Base-by-base conservation (phyloP, 2,329 filamentous ascomycete genomes). In the Diaporthe helianthi region DNA sequence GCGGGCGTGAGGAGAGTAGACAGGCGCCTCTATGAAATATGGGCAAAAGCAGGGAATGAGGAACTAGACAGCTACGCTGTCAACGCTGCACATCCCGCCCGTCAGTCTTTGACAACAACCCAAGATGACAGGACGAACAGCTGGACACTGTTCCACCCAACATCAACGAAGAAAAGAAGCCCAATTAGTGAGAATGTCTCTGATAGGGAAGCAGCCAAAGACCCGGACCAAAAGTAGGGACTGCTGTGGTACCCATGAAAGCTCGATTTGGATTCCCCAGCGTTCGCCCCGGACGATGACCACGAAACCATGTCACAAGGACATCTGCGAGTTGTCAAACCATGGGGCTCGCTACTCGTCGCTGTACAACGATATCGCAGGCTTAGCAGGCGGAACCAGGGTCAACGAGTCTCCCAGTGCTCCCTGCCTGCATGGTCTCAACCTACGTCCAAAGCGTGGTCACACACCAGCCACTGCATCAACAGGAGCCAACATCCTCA, bases 201-300 rank as follows among this genome's bases (percentile, higher is more conserved):
- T 61, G 41, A 26, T 31, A 19, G 41, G 58, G 58, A 47, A 41
- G 41, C 52, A 55, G n/a, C 52, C 53, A 55, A n/a, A 49, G 15
- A 60, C 31, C 41, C 55, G 31, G 51, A 61, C 44, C 65, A 47
- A 24, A 53, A 38, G 33, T 38, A 26, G 51, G 47, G 19, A 22
- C 26, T 36, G 69, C n/a, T 53, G 69, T 69, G 46, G 29, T 52
- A 69, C 69, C 46, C 47, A 65, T 22, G 22, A 24, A 38, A 64
- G 29, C 46, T 51, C 44, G 38, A 60, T 61, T 68, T 53, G 58
- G 58, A 51, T 69, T 38, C 65, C 60, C 24, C 52, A 51, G 58
- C 65, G 31, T 68, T 53, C 52, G 55, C n/a, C 66, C 65, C 66
- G 51, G 60, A 65, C 44, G 31, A 49, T 47, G 46, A 65, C 36